phyloP scores from a whole-genome alignment of 1,139 yeast species.

The Yamadazyma buinensis region DNA sequence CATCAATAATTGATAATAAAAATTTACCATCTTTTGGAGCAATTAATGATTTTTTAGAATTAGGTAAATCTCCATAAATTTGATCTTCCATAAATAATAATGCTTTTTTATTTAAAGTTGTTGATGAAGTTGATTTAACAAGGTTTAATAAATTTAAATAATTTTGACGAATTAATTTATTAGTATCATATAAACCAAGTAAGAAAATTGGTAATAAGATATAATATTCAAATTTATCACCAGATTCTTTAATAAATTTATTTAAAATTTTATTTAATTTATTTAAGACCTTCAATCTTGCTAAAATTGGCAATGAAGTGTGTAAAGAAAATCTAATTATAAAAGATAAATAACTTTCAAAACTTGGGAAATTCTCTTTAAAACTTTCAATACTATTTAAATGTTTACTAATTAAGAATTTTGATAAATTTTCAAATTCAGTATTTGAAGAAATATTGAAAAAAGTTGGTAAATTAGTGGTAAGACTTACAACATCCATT shows the following conservation, averaged over 20 bases:
- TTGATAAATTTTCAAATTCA: slow-evolving; percentile 37
- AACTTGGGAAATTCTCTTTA: slow-evolving; percentile 19
- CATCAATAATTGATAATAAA: slow-evolving; percentile 42
- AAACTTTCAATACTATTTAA: slow-evolving; percentile 12
- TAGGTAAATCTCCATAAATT: slow-evolving; percentile 36
- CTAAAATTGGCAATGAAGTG: slow-evolving; percentile 53
- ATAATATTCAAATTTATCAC: slow-evolving; percentile 21
- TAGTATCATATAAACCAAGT: slow-evolving; percentile 32
- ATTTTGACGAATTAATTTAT: slow-evolving; percentile 25
- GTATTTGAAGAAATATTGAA: slow-evolving; percentile 32
- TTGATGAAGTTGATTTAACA: slow-evolving; percentile 14
- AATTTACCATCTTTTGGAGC: slow-evolving; percentile 60
- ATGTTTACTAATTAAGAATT: slow-evolving; percentile 1
- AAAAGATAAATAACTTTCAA: slow-evolving; percentile 49
- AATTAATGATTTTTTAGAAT: slow-evolving; percentile 48
- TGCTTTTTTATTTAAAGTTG: slow-evolving; percentile 11
- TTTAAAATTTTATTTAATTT: slow-evolving; percentile 31
- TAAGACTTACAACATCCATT: slow-evolving; percentile 4
- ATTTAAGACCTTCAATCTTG: slow-evolving; percentile 47
- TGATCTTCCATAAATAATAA: slow-evolving; percentile 36
- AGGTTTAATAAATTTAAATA: slow-evolving; percentile 20
- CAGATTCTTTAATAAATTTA: slow-evolving; percentile 20
- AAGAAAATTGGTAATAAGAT: slow-evolving; percentile 35
- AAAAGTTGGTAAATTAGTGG: slow-evolving; percentile 31
- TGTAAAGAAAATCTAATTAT: slow-evolving; percentile 55